Evolutionary conservation across 108 stramenopile species (phyloP).

Genomic region (Cyclostephanos invisitatus): DNA sequence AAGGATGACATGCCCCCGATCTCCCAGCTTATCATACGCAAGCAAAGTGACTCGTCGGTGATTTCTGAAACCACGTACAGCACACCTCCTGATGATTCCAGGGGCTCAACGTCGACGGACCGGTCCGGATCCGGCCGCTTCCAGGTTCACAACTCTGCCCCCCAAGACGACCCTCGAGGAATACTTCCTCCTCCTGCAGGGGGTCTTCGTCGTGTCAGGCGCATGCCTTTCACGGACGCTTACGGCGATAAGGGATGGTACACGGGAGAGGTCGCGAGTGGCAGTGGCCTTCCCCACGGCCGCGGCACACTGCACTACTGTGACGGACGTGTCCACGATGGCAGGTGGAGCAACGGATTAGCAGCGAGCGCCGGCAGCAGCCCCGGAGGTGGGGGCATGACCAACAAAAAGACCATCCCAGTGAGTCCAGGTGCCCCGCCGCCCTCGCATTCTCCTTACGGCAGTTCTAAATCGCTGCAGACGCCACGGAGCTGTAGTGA

Average conservation of each 20-base stretch:
- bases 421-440: background rate
- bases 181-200: background rate
- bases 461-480: no score
- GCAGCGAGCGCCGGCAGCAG: slow-evolving; percentile 6
- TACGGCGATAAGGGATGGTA: slow-evolving; percentile 80
- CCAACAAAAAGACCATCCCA: background rate
- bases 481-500: no score
- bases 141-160: background rate
- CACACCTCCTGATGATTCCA: slow-evolving; percentile 21
- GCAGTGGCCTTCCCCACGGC: slow-evolving; percentile 80
- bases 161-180: background rate
- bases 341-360: slow-evolving; percentile 42
- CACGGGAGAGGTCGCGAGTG: slow-evolving; percentile 70
- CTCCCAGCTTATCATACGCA: background rate
- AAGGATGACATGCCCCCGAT: slow-evolving; percentile 1
- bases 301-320: slow-evolving; percentile 51
- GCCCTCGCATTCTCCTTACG: no score
- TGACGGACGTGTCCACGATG: slow-evolving; percentile 37
- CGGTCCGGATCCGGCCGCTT: slow-evolving; percentile 4
- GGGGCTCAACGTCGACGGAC: background rate
- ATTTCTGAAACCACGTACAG: slow-evolving; percentile 46
- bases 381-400: background rate
- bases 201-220: slow-evolving; percentile 43
- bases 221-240: slow-evolving; percentile 64
- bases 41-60: slow-evolving; percentile 28